phyloP scores from a whole-genome alignment of 306 rosid species.

The Pyrus pyrifolia region DNA sequence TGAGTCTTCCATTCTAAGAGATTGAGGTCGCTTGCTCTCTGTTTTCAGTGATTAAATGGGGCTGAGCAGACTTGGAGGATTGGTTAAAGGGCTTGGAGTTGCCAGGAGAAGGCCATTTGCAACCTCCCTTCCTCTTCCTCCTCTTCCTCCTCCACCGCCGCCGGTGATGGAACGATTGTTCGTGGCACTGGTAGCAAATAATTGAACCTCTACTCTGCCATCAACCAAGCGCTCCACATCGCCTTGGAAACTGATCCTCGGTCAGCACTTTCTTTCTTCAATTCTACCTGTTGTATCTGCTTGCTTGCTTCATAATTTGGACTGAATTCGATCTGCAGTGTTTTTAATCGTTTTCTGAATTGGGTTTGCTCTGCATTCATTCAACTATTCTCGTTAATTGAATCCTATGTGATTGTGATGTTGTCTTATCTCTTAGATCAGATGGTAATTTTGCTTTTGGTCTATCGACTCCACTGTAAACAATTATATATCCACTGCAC shows the following conservation, averaged over 20 bases:
- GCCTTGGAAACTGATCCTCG: conserved; percentile 90
- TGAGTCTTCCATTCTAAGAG: background rate
- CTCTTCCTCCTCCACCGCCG: background rate
- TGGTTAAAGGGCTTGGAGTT: background rate
- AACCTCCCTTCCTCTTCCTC: background rate
- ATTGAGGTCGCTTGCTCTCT: background rate
- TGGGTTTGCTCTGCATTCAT: background rate
- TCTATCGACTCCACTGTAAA: background rate
- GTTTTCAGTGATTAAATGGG: background rate
- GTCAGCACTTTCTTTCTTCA: conserved; percentile 22
- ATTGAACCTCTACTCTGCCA: conserved; percentile 80
- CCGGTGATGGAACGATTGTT: conserved; percentile 18
- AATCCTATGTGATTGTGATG: no score
- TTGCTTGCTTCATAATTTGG: background rate
- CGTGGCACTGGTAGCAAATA: conserved; percentile 37
- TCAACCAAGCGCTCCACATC: conserved; percentile 90
- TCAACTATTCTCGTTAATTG: background rate
- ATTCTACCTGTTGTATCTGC: background rate
- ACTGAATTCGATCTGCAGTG: background rate
- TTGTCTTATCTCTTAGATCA: background rate
- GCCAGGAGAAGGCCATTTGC: conserved; percentile 19
- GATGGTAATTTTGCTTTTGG: background rate
- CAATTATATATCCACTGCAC: background rate
- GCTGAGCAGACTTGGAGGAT: background rate
- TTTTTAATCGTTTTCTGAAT: background rate